These are phyloP conservation scores for Sideroxylon spinosum DNA, from an alignment of 179 eudicot genomes.

Conservation along the genomic window DNA sequence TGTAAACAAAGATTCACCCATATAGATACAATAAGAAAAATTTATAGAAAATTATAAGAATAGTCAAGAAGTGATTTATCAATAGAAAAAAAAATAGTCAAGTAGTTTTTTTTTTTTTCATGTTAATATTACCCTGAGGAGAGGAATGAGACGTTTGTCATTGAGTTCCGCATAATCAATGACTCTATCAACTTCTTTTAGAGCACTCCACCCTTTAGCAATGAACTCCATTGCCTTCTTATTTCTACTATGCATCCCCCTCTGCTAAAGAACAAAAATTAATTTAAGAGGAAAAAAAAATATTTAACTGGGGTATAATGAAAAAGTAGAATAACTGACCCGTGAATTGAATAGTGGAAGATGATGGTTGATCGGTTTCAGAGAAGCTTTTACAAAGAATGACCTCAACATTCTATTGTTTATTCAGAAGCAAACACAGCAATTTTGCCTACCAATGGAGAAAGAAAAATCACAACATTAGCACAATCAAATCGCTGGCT, in stretches of 20 bases:
- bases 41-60: not conserved
- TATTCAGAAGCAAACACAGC: not conserved
- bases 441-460: not conserved
- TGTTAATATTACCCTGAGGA: constrained; percentile 54
- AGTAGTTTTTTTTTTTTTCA: not conserved
- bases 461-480: not conserved
- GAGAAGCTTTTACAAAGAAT: constrained; percentile 25
- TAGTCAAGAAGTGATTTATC: not conserved
- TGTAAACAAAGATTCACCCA: not conserved
- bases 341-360: constrained; percentile 25
- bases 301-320: not conserved
- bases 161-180: constrained; percentile 69
- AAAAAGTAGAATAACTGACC: constrained; percentile 25
- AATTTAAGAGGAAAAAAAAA: not conserved
- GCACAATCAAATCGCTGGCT: not conserved
- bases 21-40: not conserved
- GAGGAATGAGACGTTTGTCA: constrained; percentile 80
- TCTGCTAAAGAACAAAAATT: constrained; percentile 29
- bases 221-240: constrained; percentile 83
- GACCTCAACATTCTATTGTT: constrained; percentile 36
- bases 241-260: constrained; percentile 82
- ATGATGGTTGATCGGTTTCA: constrained; percentile 20
- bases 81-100: too few species aligned
- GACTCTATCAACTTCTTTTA: constrained; percentile 94
- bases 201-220: constrained; percentile 91